Conservation (phyloP, 768 basidiomycete genomes). For the Suillus subalutaceus region DNA sequence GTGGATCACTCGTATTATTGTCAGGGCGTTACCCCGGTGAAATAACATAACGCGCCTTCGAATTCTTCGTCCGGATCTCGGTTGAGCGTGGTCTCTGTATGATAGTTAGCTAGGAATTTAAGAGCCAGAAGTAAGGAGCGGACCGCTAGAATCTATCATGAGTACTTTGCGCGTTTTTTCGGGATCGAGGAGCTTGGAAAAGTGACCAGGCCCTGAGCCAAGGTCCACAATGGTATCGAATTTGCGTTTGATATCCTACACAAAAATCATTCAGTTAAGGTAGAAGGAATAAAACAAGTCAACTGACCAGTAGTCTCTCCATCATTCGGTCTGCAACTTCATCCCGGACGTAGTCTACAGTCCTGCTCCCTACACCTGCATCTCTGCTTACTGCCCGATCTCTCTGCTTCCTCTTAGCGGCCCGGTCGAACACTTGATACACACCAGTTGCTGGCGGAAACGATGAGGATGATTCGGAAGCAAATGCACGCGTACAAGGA, state of each 20-base stretch:
- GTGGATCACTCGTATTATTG: conserved; percentile 13
- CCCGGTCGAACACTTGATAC: conserved; percentile 87
- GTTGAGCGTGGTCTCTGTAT: conserved; percentile 66
- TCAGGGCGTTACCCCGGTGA: neutral
- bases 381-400: conserved; percentile 68
- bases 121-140: conserved; percentile 21
- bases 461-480: conserved; percentile 48
- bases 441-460: conserved; percentile 46
- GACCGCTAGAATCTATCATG: conserved; percentile 90
- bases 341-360: conserved; percentile 89
- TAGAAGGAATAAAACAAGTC: conserved; percentile 12
- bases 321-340: conserved; percentile 91
- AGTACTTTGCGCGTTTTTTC: conserved; percentile 70
- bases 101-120: conserved; percentile 10
- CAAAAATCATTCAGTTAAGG: conserved; percentile 8
- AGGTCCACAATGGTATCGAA: conserved; percentile 84
- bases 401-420: conserved; percentile 74
- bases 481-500: conserved; percentile 42
- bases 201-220: conserved; percentile 90
- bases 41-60: conserved; percentile 57
- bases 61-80: conserved; percentile 82
- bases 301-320: conserved; percentile 80
- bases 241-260: conserved; percentile 87
- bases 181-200: conserved; percentile 77
- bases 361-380: conserved; percentile 62